phyloP scores from a whole-genome alignment of 768 basidiomycete species.

The Lactarius evosmus region DNA sequence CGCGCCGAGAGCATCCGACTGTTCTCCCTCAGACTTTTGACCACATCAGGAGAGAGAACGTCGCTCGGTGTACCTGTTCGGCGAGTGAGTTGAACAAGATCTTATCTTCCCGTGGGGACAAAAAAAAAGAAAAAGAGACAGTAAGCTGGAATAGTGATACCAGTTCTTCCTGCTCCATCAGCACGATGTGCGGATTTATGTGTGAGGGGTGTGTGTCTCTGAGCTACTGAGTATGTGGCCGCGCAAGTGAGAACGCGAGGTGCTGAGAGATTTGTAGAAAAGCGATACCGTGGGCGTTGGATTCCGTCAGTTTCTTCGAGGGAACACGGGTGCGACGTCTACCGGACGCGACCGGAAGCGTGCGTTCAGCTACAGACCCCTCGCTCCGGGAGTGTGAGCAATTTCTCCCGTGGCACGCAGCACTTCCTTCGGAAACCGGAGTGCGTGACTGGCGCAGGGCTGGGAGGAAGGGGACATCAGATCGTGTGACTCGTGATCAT shows the following conservation, averaged over 20 bases:
- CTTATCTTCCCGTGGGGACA: no score
- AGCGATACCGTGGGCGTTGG: no score
- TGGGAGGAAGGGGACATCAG: neutral
- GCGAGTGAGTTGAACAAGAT: no score
- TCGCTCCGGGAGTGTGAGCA: neutral
- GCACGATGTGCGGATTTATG: no score
- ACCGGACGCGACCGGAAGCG: neutral
- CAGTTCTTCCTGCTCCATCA: no score
- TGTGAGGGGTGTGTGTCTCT: neutral
- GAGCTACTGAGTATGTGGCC: neutral
- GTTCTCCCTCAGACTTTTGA: neutral
- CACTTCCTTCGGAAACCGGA: neutral
- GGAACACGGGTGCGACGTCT: neutral
- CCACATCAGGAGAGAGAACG: no score
- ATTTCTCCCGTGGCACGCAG: neutral
- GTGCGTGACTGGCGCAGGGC: no score
- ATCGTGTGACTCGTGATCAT: neutral
- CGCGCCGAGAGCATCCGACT: neutral
- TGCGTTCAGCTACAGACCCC: neutral
- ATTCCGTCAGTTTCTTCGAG: neutral
- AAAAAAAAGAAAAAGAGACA: no score
- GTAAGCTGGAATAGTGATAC: no score
- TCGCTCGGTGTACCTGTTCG: neutral
- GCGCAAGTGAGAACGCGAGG: no score
- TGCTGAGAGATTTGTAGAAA: no score